Conservation (phyloP, 2,329 filamentous ascomycete species). For the Microcyclosporella mali region DNA sequence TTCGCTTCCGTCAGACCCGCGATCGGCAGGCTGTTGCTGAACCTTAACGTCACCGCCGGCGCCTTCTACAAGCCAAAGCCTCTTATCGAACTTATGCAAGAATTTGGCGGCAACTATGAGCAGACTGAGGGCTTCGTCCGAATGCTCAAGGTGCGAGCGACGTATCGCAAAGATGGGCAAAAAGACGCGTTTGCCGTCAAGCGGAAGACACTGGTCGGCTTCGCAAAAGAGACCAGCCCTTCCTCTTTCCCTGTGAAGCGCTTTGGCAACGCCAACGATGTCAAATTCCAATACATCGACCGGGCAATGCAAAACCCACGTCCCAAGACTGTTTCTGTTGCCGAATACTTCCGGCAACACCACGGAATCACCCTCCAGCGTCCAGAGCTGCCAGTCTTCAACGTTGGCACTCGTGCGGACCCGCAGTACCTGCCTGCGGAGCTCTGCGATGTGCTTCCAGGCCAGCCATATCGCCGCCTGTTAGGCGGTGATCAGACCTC, state of each 20-base stretch:
- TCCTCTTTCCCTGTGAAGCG: slow-evolving; percentile 16
- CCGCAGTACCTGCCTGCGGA: slow-evolving; percentile 64
- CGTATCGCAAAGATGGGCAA: slow-evolving; percentile 22
- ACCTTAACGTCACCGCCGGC: slow-evolving; percentile 56
- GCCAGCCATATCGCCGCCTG: slow-evolving; percentile 58
- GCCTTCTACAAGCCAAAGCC: slow-evolving; percentile 49
- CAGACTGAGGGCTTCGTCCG: slow-evolving; percentile 24
- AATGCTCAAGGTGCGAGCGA: slow-evolving; percentile 25
- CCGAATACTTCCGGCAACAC: slow-evolving; percentile 44
- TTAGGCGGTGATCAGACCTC: slow-evolving; percentile 57
- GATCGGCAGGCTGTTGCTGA: slow-evolving; percentile 53
- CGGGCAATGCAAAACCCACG: slow-evolving; percentile 17
- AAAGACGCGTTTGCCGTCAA: slow-evolving; percentile 19
- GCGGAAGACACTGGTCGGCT: slow-evolving; percentile 42
- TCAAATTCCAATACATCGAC: slow-evolving; percentile 42
- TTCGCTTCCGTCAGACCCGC: slow-evolving; percentile 56
- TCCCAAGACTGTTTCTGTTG: slow-evolving; percentile 44
- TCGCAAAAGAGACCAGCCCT: slow-evolving; percentile 34
- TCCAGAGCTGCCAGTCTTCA: slow-evolving; percentile 52
- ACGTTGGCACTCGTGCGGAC: slow-evolving; percentile 53
- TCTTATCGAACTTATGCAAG: slow-evolving; percentile 30
- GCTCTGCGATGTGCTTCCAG: slow-evolving; percentile 56
- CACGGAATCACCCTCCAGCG: slow-evolving; percentile 38
- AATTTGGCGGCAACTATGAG: slow-evolving; percentile 23
- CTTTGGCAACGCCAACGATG: slow-evolving; percentile 39